Evolutionary conservation across 768 basidiomycete genomes (phyloP).

Genomic region (Lyophyllum decastes): DNA sequence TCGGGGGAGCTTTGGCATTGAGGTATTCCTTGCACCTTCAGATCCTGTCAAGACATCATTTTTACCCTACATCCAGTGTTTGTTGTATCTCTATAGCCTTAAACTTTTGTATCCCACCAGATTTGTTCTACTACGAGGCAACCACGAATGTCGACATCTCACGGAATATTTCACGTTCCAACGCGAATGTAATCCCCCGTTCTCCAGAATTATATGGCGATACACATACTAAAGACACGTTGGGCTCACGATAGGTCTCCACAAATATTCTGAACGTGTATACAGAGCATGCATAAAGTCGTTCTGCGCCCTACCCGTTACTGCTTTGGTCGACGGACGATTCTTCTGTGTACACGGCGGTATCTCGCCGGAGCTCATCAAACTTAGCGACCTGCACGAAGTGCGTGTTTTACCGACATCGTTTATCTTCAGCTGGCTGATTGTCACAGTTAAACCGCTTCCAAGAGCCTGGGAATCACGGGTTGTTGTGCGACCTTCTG

Average conservation of each 20-base stretch:
- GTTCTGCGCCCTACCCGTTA: constrained; percentile 87
- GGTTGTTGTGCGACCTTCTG: constrained; percentile 90
- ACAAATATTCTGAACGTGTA: constrained; percentile 83
- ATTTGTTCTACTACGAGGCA: constrained; percentile 85
- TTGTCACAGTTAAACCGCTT: constrained; percentile 82
- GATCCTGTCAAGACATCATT: neutral
- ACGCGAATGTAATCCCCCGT: constrained; percentile 74
- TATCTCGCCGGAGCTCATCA: constrained; percentile 82
- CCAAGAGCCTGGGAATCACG: constrained; percentile 89
- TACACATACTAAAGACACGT: neutral
- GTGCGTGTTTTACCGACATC: constrained; percentile 39
- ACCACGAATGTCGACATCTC: constrained; percentile 96
- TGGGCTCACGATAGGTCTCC: constrained; percentile 56
- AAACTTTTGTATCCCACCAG: constrained; percentile 89
- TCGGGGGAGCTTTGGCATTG: constrained; percentile 86
- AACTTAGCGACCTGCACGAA: constrained; percentile 69
- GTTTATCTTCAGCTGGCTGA: constrained; percentile 8
- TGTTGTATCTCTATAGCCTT: constrained; percentile 90
- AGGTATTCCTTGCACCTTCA: constrained; percentile 32
- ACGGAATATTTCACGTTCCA: constrained; percentile 99
- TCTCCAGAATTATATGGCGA: neutral
- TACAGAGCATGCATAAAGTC: constrained; percentile 93
- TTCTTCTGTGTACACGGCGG: constrained; percentile 99
- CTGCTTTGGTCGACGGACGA: constrained; percentile 90
- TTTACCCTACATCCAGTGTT: constrained; percentile 54